phyloP scores from a whole-genome alignment of 176 grass and related monocot species.

The Poa annua region DNA sequence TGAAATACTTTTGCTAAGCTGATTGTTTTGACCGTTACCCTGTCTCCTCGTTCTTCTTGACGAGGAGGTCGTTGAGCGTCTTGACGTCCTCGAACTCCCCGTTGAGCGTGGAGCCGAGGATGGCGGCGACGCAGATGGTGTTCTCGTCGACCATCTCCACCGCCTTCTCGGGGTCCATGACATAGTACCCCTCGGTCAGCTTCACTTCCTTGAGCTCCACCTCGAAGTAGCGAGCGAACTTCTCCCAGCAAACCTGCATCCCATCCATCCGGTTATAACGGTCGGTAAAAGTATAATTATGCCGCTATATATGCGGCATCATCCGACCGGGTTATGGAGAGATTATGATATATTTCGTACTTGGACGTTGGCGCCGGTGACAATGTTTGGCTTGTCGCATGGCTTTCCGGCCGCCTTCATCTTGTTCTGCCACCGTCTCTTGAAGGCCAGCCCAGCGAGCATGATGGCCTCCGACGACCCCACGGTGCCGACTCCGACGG shows the following conservation, averaged over 20 bases:
- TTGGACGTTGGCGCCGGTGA: constrained; percentile 88
- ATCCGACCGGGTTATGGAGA: neutral
- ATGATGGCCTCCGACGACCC: constrained; percentile 93
- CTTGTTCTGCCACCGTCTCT: constrained; percentile 89
- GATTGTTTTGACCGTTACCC: constrained; percentile 39
- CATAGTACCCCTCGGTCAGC: constrained; percentile 74
- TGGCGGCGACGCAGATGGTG: constrained; percentile 92
- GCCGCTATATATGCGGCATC: neutral
- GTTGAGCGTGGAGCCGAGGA: constrained; percentile 89
- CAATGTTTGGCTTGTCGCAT: constrained; percentile 92
- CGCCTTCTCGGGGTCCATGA: constrained; percentile 81
- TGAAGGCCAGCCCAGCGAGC: constrained; percentile 91
- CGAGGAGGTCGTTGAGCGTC: constrained; percentile 75
- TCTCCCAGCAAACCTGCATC: constrained; percentile 89
- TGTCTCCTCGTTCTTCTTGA: constrained; percentile 76
- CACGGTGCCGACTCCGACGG: constrained; percentile 78
- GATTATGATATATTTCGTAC: constrained; percentile 19
- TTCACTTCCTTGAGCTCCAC: constrained; percentile 95
- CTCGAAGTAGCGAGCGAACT: constrained; percentile 92
- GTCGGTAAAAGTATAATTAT: neutral
- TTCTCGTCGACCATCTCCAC: constrained; percentile 91
- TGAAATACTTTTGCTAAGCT: too few relatives aligned
- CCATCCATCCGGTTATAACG: neutral
- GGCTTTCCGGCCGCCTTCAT: constrained; percentile 72
- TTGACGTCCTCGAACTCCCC: constrained; percentile 94